Percentiles rank a stretch among this genome's conserved stretches.
Conservation (phyloP, 495 filamentous ascomycete genomes). For the Xeromyces bisporus region DNA sequence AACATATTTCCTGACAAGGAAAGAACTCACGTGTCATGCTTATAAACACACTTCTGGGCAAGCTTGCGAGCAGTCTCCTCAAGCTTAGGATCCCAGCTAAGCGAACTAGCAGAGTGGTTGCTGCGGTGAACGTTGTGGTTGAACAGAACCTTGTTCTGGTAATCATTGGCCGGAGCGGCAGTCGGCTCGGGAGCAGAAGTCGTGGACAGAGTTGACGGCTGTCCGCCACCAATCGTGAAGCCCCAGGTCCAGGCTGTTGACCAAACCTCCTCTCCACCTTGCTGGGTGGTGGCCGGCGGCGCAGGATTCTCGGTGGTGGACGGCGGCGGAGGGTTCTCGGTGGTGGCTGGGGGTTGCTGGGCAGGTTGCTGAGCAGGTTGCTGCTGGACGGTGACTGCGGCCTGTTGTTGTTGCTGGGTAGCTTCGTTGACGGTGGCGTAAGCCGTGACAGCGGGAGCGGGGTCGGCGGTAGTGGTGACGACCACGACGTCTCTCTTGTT, state of each 20-base stretch:
- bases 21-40: conserved; percentile 55
- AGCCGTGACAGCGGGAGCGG: no score
- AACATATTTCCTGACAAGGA: conserved; percentile 3
- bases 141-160: conserved; percentile 34
- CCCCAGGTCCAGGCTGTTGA: conserved; percentile 1
- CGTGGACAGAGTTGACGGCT: conserved; percentile 10
- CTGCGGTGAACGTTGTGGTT: conserved; percentile 78
- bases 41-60: conserved; percentile 47
- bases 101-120: conserved; percentile 53
- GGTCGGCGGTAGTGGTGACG: conserved; percentile 34
- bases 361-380: conserved; percentile 3
- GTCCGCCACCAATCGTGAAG: no score
- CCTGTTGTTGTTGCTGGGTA: no score
- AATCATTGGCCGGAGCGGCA: conserved; percentile 15
- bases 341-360: no score
- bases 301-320: no score
- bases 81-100: conserved; percentile 47
- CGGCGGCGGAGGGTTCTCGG: no score
- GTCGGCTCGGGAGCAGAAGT: conserved; percentile 7
- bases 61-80: conserved; percentile 40
- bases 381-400: conserved; percentile 1
- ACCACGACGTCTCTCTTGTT: conserved; percentile 39
- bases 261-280: no score
- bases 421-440: no score
- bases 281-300: no score